phyloP scores from a whole-genome alignment of 331 rosid species.

The Dryas integrifolia region DNA sequence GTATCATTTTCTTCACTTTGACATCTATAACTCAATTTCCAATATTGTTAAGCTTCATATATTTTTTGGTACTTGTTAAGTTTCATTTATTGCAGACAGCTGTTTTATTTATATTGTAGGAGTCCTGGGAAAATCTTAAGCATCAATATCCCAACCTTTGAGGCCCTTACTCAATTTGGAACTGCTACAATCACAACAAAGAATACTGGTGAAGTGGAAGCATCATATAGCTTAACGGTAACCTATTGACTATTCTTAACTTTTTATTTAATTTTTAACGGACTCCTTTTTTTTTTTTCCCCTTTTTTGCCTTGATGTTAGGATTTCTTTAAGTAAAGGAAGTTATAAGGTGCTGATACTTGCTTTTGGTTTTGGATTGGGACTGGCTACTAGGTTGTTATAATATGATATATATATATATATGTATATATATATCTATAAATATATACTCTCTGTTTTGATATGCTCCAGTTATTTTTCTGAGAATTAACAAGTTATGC shows the following conservation, averaged over 20 bases:
- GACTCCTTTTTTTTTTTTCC: too few relatives aligned
- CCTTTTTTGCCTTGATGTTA: neutral
- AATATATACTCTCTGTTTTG: neutral
- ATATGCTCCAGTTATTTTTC: too few relatives aligned
- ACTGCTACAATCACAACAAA: slow-evolving; percentile 68
- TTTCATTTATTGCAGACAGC: neutral
- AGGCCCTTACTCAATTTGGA: slow-evolving; percentile 86
- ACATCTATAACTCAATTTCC: neutral
- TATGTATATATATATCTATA: neutral
- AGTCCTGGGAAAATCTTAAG: slow-evolving; percentile 86
- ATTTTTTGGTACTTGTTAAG: neutral
- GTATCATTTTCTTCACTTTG: neutral
- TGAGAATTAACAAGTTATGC: neutral
- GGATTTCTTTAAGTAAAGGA: neutral
- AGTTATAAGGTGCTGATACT: neutral
- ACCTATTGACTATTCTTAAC: slow-evolving; percentile 11
- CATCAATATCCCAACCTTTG: slow-evolving; percentile 76
- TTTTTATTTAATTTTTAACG: neutral
- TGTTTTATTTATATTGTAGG: slow-evolving; percentile 36
- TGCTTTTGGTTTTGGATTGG: neutral
- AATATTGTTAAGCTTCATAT: neutral
- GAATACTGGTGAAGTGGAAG: slow-evolving; percentile 93
- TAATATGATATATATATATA: neutral
- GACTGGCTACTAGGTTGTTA: neutral
- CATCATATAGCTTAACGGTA: slow-evolving; percentile 97